phyloP scores from a whole-genome alignment of 2,329 filamentous ascomycete species.

The Cladosporium sp. region DNA sequence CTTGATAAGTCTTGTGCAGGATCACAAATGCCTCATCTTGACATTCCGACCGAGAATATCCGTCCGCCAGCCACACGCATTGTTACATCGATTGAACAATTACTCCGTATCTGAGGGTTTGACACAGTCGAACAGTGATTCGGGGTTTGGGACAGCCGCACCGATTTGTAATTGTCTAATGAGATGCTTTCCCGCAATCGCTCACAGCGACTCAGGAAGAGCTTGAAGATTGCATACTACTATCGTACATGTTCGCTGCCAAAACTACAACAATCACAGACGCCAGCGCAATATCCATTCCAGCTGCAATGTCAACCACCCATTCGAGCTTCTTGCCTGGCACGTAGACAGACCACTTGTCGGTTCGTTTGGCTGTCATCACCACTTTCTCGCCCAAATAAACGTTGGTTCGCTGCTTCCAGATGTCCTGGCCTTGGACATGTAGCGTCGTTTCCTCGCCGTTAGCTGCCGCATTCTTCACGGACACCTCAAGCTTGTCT shows the following conservation, averaged over 20 bases:
- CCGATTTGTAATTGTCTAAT: too few species aligned
- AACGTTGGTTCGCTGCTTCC: constrained; percentile 17
- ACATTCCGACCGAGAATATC: too few species aligned
- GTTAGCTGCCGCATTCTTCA: constrained; percentile 16
- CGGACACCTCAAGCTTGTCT: constrained; percentile 15
- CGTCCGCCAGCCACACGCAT: too few species aligned
- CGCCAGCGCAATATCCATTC: constrained; percentile 22
- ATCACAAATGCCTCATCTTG: too few species aligned
- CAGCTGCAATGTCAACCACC: constrained; percentile 19
- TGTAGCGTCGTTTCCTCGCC: constrained; percentile 15
- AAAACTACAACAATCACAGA: constrained; percentile 13
- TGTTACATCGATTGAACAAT: too few species aligned
- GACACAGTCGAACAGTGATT: too few species aligned
- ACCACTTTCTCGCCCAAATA: constrained; percentile 16
- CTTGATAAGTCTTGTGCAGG: too few species aligned
- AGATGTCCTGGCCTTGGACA: constrained; percentile 21
- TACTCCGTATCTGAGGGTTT: too few species aligned
- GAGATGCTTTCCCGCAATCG: too few species aligned
- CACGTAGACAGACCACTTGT: constrained; percentile 17
- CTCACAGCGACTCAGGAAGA: too few species aligned
- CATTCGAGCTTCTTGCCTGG: constrained; percentile 18
- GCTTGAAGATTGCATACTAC: constrained; percentile 1
- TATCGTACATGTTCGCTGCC: constrained; percentile 13
- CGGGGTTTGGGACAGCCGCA: too few species aligned
- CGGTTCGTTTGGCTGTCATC: constrained; percentile 18